These are phyloP conservation scores for Tilletia horrida DNA, from an alignment of 1,284 basidiomycete genomes.

Conservation along the genomic window DNA sequence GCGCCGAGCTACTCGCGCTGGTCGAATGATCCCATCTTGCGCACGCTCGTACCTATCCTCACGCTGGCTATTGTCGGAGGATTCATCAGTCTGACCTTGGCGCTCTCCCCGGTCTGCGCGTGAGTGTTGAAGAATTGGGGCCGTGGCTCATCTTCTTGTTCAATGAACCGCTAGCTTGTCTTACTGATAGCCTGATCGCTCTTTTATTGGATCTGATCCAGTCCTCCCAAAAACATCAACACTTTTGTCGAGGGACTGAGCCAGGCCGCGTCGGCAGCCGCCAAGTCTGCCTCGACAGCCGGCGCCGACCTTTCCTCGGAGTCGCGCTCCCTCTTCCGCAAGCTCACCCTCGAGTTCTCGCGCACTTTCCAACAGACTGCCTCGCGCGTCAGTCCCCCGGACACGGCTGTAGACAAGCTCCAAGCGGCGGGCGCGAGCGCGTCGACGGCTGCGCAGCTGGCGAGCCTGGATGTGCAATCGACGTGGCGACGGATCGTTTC, in stretches of 20 bases:
- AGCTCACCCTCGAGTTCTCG: conserved; percentile 12
- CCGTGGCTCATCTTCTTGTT: no score
- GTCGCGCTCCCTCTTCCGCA: conserved; percentile 18
- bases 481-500: background rate
- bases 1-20: conserved; percentile 30
- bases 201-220: background rate
- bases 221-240: no score
- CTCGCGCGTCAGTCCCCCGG: background rate
- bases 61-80: conserved; percentile 33
- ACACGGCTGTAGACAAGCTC: background rate
- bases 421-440: background rate
- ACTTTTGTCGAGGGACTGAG: background rate
- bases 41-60: conserved; percentile 26
- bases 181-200: background rate
- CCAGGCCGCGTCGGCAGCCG: background rate
- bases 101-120: conserved; percentile 31
- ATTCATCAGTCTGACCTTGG: conserved; percentile 26
- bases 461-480: background rate
- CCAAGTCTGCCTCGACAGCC: background rate
- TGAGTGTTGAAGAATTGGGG: background rate
- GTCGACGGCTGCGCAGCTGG: background rate
- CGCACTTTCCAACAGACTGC: conserved; percentile 3
- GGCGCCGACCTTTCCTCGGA: conserved; percentile 18
- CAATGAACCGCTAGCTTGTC: no score
- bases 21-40: conserved; percentile 22